Evolutionary conservation across 306 rosid genomes (phyloP).

Genomic region (Vicia villosa): DNA sequence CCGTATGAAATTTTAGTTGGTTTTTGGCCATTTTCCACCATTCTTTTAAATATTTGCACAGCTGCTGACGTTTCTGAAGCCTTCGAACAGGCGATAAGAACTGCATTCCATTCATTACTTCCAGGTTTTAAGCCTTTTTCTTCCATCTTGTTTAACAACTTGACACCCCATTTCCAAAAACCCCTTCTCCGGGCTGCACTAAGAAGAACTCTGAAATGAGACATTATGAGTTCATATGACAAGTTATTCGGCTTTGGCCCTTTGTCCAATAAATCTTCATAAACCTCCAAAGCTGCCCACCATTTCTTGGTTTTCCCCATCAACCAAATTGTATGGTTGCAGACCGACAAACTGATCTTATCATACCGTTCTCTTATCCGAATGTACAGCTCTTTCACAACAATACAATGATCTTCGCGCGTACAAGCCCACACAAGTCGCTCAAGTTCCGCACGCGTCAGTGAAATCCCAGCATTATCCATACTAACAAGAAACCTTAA

Average conservation of each 20-base stretch:
- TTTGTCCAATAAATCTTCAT: constrained; percentile 87
- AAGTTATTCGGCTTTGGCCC: constrained; percentile 90
- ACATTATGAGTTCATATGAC: constrained; percentile 75
- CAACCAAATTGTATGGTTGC: constrained; percentile 94
- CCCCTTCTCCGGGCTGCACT: constrained; percentile 73
- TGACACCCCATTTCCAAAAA: constrained; percentile 93
- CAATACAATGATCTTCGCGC: constrained; percentile 71
- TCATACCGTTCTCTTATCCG: constrained; percentile 64
- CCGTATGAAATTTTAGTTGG: constrained; percentile 89
- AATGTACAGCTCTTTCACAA: constrained; percentile 73
- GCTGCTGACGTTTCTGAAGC: constrained; percentile 90
- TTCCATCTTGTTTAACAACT: constrained; percentile 95
- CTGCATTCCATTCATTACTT: constrained; percentile 86
- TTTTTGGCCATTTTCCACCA: constrained; percentile 93
- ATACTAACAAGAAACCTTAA: constrained; percentile 59
- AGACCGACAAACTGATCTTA: constrained; percentile 75
- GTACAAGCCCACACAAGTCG: constrained; percentile 94
- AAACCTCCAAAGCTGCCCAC: constrained; percentile 97
- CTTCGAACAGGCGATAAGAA: constrained; percentile 91
- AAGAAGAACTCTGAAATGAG: constrained; percentile 84
- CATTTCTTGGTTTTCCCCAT: constrained; percentile 95
- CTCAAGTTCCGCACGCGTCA: constrained; percentile 61
- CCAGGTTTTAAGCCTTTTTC: constrained; percentile 93
- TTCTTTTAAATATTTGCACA: constrained; percentile 75
- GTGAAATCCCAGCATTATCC: constrained; percentile 74